Percentiles rank a stretch among this genome's conserved stretches.
Conservation (phyloP, 2,329 filamentous ascomycete species). For the Raffaelea albimanens region DNA sequence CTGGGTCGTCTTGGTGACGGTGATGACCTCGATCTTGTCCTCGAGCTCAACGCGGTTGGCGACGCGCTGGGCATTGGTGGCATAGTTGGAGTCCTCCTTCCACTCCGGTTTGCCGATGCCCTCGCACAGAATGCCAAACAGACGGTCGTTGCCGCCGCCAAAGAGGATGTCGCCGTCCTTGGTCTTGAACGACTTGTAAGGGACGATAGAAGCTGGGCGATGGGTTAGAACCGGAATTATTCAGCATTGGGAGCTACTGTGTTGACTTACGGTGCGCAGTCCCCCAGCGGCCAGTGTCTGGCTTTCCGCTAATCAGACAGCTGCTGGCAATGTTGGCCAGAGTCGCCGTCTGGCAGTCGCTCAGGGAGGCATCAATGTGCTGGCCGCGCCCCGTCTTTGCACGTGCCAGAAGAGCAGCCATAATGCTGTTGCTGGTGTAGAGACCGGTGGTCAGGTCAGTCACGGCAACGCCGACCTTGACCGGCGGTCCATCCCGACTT, state of each 20-base stretch:
- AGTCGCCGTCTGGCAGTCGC: conserved; percentile 91
- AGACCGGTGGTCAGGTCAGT: conserved; percentile 92
- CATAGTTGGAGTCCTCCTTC: conserved; percentile 49
- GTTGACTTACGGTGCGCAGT: conserved; percentile 72
- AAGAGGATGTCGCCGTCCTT: conserved; percentile 62
- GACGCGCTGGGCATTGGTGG: conserved; percentile 53
- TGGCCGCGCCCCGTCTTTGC: conserved; percentile 71
- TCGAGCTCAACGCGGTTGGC: conserved; percentile 71
- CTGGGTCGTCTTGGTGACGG: conserved; percentile 66
- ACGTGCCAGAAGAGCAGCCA: conserved; percentile 80
- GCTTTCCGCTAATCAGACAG: conserved; percentile 76
- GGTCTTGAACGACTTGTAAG: conserved; percentile 77
- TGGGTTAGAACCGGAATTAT: neutral
- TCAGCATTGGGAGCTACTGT: no score
- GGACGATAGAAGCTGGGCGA: conserved; percentile 80
- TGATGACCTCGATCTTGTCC: conserved; percentile 65
- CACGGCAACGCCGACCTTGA: conserved; percentile 95
- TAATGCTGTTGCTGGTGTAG: conserved; percentile 90
- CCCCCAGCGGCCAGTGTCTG: conserved; percentile 85
- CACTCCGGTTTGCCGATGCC: conserved; percentile 49
- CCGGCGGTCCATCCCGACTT: conserved; percentile 74
- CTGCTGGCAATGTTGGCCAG: conserved; percentile 94
- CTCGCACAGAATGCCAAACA: conserved; percentile 57
- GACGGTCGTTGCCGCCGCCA: conserved; percentile 62
- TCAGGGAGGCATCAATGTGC: conserved; percentile 83